phyloP scores from a whole-genome alignment of 202 grass and related monocot genomes.

The Schoenoplectus tabernaemontani region DNA sequence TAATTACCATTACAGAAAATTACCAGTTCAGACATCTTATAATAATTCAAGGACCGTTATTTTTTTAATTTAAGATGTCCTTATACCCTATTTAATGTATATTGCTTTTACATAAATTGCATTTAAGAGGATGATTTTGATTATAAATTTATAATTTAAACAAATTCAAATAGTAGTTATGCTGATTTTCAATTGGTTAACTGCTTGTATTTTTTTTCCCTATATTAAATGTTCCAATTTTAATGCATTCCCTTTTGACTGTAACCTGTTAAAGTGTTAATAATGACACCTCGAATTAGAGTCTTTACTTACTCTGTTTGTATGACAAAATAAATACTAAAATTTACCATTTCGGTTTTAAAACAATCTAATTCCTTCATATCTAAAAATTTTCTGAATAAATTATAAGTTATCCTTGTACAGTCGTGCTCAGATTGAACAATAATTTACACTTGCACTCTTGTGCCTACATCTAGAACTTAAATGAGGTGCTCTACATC shows the following conservation, averaged over 20 bases:
- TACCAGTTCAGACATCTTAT: neutral
- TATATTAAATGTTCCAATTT: neutral
- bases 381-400: too few relatives aligned
- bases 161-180: neutral
- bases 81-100: neutral
- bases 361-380: neutral
- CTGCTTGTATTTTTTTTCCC: neutral
- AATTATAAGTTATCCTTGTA: too few relatives aligned
- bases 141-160: neutral
- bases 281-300: neutral
- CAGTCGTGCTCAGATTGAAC: too few relatives aligned
- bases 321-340: neutral
- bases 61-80: neutral
- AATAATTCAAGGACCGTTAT: neutral
- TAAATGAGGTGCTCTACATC: too few relatives aligned
- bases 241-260: neutral
- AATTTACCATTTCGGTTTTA: neutral
- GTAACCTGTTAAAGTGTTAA: constrained; percentile 9
- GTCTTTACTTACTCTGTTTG: neutral
- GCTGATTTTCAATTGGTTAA: neutral
- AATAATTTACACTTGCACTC: too few relatives aligned
- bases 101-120: too few relatives aligned
- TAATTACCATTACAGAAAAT: neutral
- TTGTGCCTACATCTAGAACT: too few relatives aligned
- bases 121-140: neutral